Evolutionary conservation across 139 green algal species (phyloP).

Genomic region (Mychonastes homosphaera): DNA sequence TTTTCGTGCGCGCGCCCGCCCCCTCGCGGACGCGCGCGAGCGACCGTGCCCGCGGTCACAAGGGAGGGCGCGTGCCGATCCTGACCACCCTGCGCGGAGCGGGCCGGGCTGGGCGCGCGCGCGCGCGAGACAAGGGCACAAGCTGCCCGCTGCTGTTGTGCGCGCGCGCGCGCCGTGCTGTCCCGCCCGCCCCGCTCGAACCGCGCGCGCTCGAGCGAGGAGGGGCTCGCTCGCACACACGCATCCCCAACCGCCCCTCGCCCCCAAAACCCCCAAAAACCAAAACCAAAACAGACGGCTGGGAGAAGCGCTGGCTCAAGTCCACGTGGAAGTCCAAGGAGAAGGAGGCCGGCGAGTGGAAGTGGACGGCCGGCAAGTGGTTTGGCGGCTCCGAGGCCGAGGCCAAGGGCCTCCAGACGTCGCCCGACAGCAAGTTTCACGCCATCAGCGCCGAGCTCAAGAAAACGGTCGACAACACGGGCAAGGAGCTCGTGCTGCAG

Average conservation of each 20-base stretch:
- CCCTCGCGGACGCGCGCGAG: neutral
- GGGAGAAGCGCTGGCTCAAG: constrained; percentile 58
- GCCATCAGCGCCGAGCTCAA: constrained; percentile 44
- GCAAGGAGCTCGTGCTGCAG: constrained; percentile 79
- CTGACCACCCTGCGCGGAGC: too few species aligned
- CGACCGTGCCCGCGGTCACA: neutral
- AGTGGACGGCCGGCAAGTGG: constrained; percentile 57
- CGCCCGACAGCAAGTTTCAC: constrained; percentile 68
- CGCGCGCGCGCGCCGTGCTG: neutral
- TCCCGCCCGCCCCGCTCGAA: neutral
- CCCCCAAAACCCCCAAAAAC: too few species aligned
- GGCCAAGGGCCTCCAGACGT: constrained; percentile 71
- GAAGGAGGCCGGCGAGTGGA: constrained; percentile 58
- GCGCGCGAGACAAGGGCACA: neutral
- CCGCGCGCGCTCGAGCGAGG: neutral
- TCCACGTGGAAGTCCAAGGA: constrained; percentile 59
- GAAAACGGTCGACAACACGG: constrained; percentile 63
- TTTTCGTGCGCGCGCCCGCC: neutral
- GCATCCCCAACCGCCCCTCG: neutral
- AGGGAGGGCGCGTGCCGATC: neutral
- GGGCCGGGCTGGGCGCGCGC: neutral
- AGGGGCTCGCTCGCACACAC: neutral
- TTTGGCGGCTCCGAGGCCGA: constrained; percentile 40
- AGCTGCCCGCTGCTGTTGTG: neutral
- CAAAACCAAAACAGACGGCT: too few species aligned